Conservation (phyloP, 352 stramenopile genomes). For the Phytophthora idaei region DNA sequence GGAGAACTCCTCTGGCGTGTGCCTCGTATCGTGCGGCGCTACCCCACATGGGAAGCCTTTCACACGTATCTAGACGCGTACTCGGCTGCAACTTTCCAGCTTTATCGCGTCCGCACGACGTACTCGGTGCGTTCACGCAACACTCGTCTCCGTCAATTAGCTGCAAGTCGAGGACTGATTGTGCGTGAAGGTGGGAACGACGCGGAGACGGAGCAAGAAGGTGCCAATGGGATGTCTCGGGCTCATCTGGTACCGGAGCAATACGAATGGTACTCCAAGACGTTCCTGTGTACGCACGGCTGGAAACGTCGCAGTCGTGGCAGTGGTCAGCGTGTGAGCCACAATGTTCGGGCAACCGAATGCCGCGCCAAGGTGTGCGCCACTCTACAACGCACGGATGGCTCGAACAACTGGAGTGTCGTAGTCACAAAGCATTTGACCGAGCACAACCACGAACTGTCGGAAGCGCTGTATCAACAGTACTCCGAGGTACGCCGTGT, state of each 20-base stretch:
- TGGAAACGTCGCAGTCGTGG: slow-evolving; percentile 77
- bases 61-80: slow-evolving; percentile 67
- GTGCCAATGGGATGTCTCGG: slow-evolving; percentile 30
- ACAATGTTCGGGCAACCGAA: slow-evolving; percentile 67
- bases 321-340: slow-evolving; percentile 70
- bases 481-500: slow-evolving; percentile 76
- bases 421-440: slow-evolving; percentile 74
- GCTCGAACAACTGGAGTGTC: slow-evolving; percentile 50
- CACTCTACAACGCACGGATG: slow-evolving; percentile 61
- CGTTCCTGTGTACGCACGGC: slow-evolving; percentile 77
- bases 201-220: slow-evolving; percentile 16
- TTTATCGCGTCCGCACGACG: slow-evolving; percentile 79
- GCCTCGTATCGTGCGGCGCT: slow-evolving; percentile 49
- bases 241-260: slow-evolving; percentile 57
- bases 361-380: slow-evolving; percentile 75
- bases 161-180: slow-evolving; percentile 40
- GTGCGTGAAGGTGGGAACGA: slow-evolving; percentile 30
- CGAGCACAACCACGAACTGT: slow-evolving; percentile 81
- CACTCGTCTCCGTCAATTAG: slow-evolving; percentile 54
- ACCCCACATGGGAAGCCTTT: slow-evolving; percentile 64
- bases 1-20: slow-evolving; percentile 54
- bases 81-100: slow-evolving; percentile 62
- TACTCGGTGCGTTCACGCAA: slow-evolving; percentile 74
- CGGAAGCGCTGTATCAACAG: slow-evolving; percentile 55
- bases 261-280: slow-evolving; percentile 85